Percentiles rank a stretch among this genome's conserved stretches.
phyloP scores from a whole-genome alignment of 768 basidiomycete genomes.

The Termitomyces sp. region DNA sequence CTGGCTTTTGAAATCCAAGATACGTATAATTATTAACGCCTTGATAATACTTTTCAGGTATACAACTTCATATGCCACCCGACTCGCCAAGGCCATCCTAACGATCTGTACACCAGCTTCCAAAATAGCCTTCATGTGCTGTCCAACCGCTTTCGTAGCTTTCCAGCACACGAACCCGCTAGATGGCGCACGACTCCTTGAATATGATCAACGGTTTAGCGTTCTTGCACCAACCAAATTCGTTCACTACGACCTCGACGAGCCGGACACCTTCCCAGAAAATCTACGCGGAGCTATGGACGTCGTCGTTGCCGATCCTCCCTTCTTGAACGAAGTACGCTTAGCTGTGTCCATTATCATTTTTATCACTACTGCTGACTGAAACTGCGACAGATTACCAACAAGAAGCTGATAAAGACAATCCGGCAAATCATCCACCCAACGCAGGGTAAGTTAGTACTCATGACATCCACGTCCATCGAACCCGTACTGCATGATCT shows the following conservation, averaged over 20 bases:
- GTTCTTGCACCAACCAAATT: slow-evolving; percentile 33
- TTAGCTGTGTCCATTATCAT: background rate
- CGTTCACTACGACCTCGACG: slow-evolving; percentile 38
- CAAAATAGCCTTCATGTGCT: slow-evolving; percentile 37
- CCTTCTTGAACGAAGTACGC: slow-evolving; percentile 40
- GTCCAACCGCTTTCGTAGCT: slow-evolving; percentile 42
- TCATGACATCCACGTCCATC: slow-evolving; percentile 36
- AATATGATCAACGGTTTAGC: slow-evolving; percentile 36
- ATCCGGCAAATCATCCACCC: slow-evolving; percentile 35
- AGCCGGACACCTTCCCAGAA: slow-evolving; percentile 33
- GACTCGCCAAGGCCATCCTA: slow-evolving; percentile 26
- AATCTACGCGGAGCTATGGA: slow-evolving; percentile 26
- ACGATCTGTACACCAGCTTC: slow-evolving; percentile 25
- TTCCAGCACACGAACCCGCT: slow-evolving; percentile 34
- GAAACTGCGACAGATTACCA: slow-evolving; percentile 26
- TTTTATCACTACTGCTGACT: background rate
- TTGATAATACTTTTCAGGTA: slow-evolving; percentile 27
- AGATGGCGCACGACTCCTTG: slow-evolving; percentile 28
- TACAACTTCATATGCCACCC: slow-evolving; percentile 32
- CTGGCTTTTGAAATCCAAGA: background rate
- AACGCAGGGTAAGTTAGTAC: slow-evolving; percentile 27
- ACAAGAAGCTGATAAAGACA: slow-evolving; percentile 29
- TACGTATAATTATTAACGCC: background rate
- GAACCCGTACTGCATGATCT: slow-evolving; percentile 25
- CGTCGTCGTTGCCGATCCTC: slow-evolving; percentile 37